Evolutionary conservation across 345 rosid genomes (phyloP), one percentile per base, ranked within the genome.

Genomic region (Syzygium jambos): DNA sequence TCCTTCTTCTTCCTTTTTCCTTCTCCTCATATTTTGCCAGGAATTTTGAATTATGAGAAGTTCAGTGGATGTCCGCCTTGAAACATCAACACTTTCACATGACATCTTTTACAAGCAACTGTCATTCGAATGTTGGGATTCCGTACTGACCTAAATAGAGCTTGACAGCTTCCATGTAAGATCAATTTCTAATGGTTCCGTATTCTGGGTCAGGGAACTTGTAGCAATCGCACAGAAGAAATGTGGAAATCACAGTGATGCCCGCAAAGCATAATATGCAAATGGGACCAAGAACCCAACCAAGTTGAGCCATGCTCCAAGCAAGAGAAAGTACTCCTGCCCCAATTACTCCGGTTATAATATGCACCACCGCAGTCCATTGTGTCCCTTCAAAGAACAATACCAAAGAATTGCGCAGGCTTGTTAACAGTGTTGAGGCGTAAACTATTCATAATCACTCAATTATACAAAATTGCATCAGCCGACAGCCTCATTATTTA

Each of bases 321-420:
- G 97, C 95, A 13, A 96, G 93, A 1, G 98, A 96, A 65, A 95
- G 88, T 38, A 96, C 97, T 85, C 98, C 98, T 15, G 98, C 95
- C 55, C 98, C 98, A 43, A 95, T 93, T 88, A 96, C 97, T 85
- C 95, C 97, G 14, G 98, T 93, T 88, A 96, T 95, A 49, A 94
- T 90, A 88, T 94, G 96, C 7, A 96, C 93, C 86, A 90, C 86
- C 4, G 96, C 97, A 17, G 94, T 93, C 90, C 88, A 87, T 80
- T 55, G 61, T 52, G 86, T 87, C 68, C 88, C 88, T 87, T 87
- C 34, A 22, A 49, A 11, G 8, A 65, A 63, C 80, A 68, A 68
- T 34, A 34, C 19, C 46, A 34, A 17, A 68, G 46, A 68, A 68
- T 68, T 68, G 80, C 22, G 5, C 80, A 68, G 80, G 46, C 23